Percentiles rank a stretch among this genome's conserved stretches.
These are phyloP conservation scores for Delitschia confertaspora DNA, from an alignment of 495 filamentous ascomycete species.

Conservation along the genomic window DNA sequence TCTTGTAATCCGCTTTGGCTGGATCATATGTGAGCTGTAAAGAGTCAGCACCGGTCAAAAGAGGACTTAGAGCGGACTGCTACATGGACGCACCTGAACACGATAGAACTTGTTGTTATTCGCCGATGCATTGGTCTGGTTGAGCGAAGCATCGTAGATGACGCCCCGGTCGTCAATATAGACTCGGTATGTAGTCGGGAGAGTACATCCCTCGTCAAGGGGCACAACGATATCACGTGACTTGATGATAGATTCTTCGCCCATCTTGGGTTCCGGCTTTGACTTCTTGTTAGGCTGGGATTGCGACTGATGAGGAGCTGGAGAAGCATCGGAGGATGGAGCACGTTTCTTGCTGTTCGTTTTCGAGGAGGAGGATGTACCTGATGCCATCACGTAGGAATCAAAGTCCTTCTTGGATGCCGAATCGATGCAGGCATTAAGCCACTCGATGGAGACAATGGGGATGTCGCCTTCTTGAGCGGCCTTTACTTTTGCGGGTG, in stretches of 20 bases:
- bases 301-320: constrained; percentile 4
- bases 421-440: constrained; percentile 43
- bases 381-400: constrained; percentile 31
- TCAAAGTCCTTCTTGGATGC: constrained; percentile 40
- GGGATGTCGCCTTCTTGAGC: constrained; percentile 35
- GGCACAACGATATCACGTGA: constrained; percentile 39
- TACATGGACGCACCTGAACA: constrained; percentile 41
- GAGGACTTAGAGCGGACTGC: not conserved
- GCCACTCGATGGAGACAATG: constrained; percentile 56
- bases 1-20: constrained; percentile 33
- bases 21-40: constrained; percentile 35
- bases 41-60: constrained; percentile 35
- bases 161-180: constrained; percentile 54
- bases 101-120: constrained; percentile 34
- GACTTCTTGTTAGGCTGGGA: constrained; percentile 18
- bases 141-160: constrained; percentile 58
- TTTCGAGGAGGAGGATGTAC: not conserved
- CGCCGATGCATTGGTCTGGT: constrained; percentile 44
- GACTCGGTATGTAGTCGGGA: constrained; percentile 40
- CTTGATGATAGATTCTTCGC: constrained; percentile 39
- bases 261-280: constrained; percentile 25
- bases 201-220: constrained; percentile 43
- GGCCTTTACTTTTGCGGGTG: constrained; percentile 21
- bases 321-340: not conserved
- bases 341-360: constrained; percentile 4